Conservation (phyloP, 1,139 yeast species). For the Sugiyamaella xylanicola region DNA sequence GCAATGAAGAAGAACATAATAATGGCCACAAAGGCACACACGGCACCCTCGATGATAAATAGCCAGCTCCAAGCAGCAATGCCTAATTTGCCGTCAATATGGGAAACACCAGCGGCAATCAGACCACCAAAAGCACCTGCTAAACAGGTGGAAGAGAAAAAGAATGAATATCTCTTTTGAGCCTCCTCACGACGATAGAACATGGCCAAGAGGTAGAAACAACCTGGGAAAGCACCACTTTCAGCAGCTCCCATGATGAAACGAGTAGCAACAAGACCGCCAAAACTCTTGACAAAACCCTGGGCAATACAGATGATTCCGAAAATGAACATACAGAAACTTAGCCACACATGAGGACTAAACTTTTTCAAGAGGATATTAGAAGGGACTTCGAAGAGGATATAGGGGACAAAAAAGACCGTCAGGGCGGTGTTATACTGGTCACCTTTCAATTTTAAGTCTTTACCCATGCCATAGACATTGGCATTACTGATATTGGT, state of each 20-base stretch:
- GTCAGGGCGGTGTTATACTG: conserved; percentile 64
- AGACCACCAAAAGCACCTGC: conserved; percentile 87
- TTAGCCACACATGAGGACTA: conserved; percentile 67
- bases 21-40: conserved; percentile 64
- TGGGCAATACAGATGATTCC: conserved; percentile 66
- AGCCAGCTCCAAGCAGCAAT: conserved; percentile 71
- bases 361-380: conserved; percentile 62
- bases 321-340: conserved; percentile 57
- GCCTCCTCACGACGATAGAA: conserved; percentile 61
- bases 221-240: conserved; percentile 72
- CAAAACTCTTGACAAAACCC: conserved; percentile 63
- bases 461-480: conserved; percentile 61
- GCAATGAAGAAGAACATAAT: conserved; percentile 67
- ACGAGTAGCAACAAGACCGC: conserved; percentile 62
- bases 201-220: conserved; percentile 63
- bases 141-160: conserved; percentile 67
- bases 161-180: conserved; percentile 66
- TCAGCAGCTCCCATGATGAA: conserved; percentile 66
- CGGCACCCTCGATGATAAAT: conserved; percentile 70
- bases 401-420: conserved; percentile 72
- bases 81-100: conserved; percentile 53
- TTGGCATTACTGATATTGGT: conserved; percentile 77
- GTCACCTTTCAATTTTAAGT: conserved; percentile 54
- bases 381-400: conserved; percentile 66
- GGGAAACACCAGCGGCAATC: conserved; percentile 62